A percentile compares a stretch with the other conserved stretches of the same genome.
Evolutionary conservation across 1,284 basidiomycete genomes (phyloP).

Genomic region (Marasmius sp.): DNA sequence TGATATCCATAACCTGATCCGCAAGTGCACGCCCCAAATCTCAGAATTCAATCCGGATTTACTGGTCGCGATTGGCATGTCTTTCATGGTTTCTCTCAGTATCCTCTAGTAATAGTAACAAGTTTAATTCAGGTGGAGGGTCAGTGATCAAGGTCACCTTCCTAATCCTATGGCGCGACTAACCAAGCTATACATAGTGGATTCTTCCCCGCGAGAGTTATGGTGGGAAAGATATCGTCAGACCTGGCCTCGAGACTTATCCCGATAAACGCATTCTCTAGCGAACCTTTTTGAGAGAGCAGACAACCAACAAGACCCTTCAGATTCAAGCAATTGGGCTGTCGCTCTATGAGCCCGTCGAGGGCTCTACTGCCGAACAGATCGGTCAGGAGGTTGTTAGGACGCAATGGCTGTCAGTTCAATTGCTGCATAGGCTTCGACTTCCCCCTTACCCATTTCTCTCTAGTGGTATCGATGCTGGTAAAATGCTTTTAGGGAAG

Average conservation of each 20-base stretch:
- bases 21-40: slow-evolving; percentile 58
- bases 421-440: not conserved
- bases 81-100: slow-evolving; percentile 7
- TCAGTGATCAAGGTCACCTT: slow-evolving; percentile 39
- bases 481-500: slow-evolving; percentile 75
- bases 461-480: slow-evolving; percentile 58
- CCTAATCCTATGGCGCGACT: slow-evolving; percentile 4
- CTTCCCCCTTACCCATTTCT: slow-evolving; percentile 8
- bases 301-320: slow-evolving; percentile 73
- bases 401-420: slow-evolving; percentile 87
- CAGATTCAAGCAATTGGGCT: slow-evolving; percentile 93
- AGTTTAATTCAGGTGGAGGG: slow-evolving; percentile 64
- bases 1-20: slow-evolving; percentile 81
- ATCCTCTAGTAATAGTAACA: slow-evolving; percentile 7
- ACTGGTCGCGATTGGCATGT: slow-evolving; percentile 77
- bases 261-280: slow-evolving; percentile 24
- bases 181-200: slow-evolving; percentile 50
- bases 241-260: not conserved
- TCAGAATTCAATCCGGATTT: slow-evolving; percentile 77
- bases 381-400: slow-evolving; percentile 84
- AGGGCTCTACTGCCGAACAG: slow-evolving; percentile 73
- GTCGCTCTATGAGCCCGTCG: slow-evolving; percentile 86
- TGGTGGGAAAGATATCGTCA: slow-evolving; percentile 47
- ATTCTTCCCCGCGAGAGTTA: slow-evolving; percentile 91
- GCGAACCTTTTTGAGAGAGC: slow-evolving; percentile 85